phyloP scores from a whole-genome alignment of 345 rosid species.

The Odontarrhena argentea region DNA sequence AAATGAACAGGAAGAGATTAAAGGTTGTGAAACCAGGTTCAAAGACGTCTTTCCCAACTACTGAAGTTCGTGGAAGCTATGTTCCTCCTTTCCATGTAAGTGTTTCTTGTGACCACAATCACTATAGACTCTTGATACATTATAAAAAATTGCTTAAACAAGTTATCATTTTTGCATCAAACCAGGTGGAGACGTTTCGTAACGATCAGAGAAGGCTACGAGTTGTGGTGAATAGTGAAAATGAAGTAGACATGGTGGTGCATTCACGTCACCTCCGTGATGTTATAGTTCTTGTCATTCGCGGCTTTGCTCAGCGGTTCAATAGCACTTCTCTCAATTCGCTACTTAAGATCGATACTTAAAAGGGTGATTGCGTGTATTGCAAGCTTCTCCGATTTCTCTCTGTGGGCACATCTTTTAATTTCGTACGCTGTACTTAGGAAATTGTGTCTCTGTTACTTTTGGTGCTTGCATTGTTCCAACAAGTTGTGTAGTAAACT shows the following conservation, averaged over 20 bases:
- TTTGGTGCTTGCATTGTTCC: neutral
- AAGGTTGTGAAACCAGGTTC: conserved; percentile 97
- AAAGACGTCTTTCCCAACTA: conserved; percentile 79
- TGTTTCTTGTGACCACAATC: conserved; percentile 20
- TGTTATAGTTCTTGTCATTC: conserved; percentile 74
- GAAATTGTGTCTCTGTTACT: neutral
- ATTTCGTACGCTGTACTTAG: neutral
- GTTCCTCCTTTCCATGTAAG: conserved; percentile 96
- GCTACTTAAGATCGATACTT: conserved; percentile 65
- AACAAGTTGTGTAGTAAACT: conserved; percentile 7
- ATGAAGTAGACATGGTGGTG: conserved; percentile 78
- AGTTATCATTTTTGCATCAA: conserved; percentile 25
- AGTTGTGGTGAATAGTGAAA: conserved; percentile 89
- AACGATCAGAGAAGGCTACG: conserved; percentile 79
- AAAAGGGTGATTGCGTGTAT: neutral
- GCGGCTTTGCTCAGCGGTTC: conserved; percentile 91
- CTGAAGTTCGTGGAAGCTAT: conserved; percentile 93
- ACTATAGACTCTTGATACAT: neutral
- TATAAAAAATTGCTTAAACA: neutral
- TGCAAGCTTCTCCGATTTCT: conserved; percentile 20
- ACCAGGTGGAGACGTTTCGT: conserved; percentile 80
- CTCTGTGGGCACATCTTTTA: conserved; percentile 8
- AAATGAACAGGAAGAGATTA: conserved; percentile 80
- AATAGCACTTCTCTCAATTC: conserved; percentile 96
- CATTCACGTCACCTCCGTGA: conserved; percentile 81